A percentile compares a stretch with the other conserved stretches of the same genome.
phyloP scores from a whole-genome alignment of 2,329 filamentous ascomycete species.

The Verticillium tricorpus region DNA sequence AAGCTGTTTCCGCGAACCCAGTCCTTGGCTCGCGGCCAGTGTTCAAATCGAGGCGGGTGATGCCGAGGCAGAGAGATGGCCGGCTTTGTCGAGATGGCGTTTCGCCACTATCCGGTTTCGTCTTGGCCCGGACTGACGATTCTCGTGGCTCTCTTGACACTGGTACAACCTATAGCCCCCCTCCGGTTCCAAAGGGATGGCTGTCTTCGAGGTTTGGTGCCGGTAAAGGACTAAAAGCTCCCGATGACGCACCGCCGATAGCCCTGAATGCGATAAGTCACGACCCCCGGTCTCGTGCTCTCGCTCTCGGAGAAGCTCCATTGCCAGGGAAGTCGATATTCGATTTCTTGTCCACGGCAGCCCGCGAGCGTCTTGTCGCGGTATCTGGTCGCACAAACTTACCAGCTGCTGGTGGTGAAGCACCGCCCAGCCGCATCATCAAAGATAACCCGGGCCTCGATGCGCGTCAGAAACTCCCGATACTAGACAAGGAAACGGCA shows the following conservation, averaged over 20 bases:
- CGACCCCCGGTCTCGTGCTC: slow-evolving; percentile 71
- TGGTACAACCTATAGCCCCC: slow-evolving; percentile 54
- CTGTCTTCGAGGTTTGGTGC: slow-evolving; percentile 45
- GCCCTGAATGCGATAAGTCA: slow-evolving; percentile 73
- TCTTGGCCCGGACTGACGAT: slow-evolving; percentile 56
- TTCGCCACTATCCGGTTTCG: slow-evolving; percentile 74
- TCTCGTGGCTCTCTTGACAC: slow-evolving; percentile 35
- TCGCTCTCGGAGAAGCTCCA: slow-evolving; percentile 64
- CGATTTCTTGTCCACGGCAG: slow-evolving; percentile 77
- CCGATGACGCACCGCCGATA: not conserved
- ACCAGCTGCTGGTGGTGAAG: slow-evolving; percentile 72
- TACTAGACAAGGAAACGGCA: slow-evolving; percentile 62
- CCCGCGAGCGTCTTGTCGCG: slow-evolving; percentile 70
- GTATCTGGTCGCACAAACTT: slow-evolving; percentile 73
- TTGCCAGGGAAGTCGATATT: slow-evolving; percentile 93
- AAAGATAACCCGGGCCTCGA: slow-evolving; percentile 19
- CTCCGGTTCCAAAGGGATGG: slow-evolving; percentile 70
- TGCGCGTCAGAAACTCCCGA: slow-evolving; percentile 55
- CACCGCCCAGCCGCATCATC: slow-evolving; percentile 49
- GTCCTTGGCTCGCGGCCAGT: slow-evolving; percentile 62
- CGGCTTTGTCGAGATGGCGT: slow-evolving; percentile 79
- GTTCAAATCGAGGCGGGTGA: slow-evolving; percentile 61
- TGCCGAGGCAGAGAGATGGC: slow-evolving; percentile 20
- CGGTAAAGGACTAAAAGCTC: not conserved
- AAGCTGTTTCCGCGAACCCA: slow-evolving; percentile 55